phyloP scores from a whole-genome alignment of 139 green algal species.

The Chlorella vulgaris region DNA sequence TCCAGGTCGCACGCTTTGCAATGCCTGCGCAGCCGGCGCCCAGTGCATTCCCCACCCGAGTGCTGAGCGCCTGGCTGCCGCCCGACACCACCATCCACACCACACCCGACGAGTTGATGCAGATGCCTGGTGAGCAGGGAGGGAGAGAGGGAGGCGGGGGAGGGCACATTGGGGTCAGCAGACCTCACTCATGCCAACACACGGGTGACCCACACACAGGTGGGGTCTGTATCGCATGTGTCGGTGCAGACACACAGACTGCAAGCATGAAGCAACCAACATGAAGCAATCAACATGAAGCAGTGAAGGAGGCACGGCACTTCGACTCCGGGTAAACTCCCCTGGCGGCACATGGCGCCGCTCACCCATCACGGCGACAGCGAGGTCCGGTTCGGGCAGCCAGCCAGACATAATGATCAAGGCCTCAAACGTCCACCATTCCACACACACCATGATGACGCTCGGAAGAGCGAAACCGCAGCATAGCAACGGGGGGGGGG shows the following conservation, averaged over 20 bases:
- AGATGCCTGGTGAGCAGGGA: not conserved
- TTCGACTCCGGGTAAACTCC: no score
- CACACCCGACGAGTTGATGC: not conserved
- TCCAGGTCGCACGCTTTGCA: not conserved
- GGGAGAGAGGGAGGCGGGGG: not conserved
- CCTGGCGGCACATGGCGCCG: not conserved
- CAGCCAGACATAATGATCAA: not conserved
- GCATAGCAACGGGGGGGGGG: not conserved
- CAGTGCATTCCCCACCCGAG: not conserved
- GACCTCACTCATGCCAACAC: no score
- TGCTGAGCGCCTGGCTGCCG: not conserved
- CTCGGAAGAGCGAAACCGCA: not conserved
- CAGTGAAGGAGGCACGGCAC: no score
- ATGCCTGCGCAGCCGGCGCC: not conserved
- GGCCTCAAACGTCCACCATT: slow-evolving; percentile 2
- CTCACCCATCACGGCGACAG: not conserved
- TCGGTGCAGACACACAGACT: no score
- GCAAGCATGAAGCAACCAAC: no score
- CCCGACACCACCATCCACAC: not conserved
- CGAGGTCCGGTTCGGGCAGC: not conserved
- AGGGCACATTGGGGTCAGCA: no score
- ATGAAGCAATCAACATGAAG: no score
- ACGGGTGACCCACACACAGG: no score
- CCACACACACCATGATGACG: not conserved
- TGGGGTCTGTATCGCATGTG: no score